phyloP scores from a whole-genome alignment of 257 asterid genomes.

The Handroanthus guayacan region DNA sequence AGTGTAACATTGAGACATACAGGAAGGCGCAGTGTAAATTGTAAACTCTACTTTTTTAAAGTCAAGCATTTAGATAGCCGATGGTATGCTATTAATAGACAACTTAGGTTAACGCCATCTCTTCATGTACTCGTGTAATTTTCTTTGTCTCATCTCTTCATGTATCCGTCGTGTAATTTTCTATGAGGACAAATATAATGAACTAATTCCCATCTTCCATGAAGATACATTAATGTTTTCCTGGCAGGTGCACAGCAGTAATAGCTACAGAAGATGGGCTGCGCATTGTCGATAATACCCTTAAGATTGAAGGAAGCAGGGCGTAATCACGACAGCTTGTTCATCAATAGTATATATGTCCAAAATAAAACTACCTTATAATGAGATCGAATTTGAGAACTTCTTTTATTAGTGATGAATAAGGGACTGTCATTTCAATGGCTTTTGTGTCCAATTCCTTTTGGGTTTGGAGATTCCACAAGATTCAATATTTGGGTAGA shows the following conservation, averaged over 20 bases:
- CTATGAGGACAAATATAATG: background rate
- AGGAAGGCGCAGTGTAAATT: no score
- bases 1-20: background rate
- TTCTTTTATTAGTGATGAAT: no score
- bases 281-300: slow-evolving; percentile 49
- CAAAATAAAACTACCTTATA: background rate
- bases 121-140: no score
- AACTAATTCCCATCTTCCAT: slow-evolving; percentile 1
- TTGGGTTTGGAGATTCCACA: no score
- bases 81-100: no score
- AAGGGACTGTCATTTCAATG: no score
- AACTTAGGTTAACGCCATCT: no score
- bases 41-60: background rate
- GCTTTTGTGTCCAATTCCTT: no score
- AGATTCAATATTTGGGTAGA: no score
- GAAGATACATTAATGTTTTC: background rate
- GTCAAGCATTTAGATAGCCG: no score
- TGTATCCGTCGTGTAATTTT: no score
- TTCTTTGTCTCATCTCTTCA: no score
- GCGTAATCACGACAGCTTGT: slow-evolving; percentile 28
- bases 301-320: slow-evolving; percentile 49
- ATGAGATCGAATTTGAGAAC: background rate
- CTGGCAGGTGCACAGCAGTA: slow-evolving; percentile 72
- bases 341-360: background rate
- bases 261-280: slow-evolving; percentile 56